Percentiles rank a stretch among this genome's conserved stretches.
These are phyloP conservation scores for Botryotinia calthae DNA, from an alignment of 2,329 filamentous ascomycete genomes.

Conservation along the genomic window DNA sequence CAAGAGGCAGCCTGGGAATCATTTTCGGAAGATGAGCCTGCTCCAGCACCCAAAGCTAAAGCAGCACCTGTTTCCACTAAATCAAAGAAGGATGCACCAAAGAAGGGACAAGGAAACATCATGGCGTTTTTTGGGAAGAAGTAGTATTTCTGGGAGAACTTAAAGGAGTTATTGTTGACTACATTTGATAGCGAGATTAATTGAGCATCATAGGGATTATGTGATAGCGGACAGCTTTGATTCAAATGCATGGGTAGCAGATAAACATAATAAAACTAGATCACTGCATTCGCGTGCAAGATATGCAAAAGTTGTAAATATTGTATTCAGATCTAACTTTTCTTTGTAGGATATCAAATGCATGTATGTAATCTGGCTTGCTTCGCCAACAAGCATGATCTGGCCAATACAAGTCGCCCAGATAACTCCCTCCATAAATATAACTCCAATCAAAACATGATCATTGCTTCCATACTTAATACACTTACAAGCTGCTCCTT, in stretches of 20 bases:
- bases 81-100: conserved; percentile 54
- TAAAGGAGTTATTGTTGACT: neutral
- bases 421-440: neutral
- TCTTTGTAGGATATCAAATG: neutral
- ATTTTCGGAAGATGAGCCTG: conserved; percentile 84
- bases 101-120: conserved; percentile 72
- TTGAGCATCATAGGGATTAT: neutral
- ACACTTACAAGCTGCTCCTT: neutral
- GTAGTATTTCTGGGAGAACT: conserved; percentile 9
- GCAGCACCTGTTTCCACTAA: conserved; percentile 40
- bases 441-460: conserved; percentile 5
- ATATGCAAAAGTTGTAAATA: neutral
- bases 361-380: neutral
- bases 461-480: too few relatives aligned
- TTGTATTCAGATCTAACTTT: neutral
- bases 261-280: neutral
- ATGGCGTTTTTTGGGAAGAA: conserved; percentile 93
- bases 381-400: neutral
- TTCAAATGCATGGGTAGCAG: neutral
- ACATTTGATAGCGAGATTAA: neutral
- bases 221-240: neutral
- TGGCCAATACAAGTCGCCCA: too few relatives aligned
- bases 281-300: neutral
- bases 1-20: conserved; percentile 87
- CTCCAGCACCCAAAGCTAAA: conserved; percentile 52